phyloP scores from a whole-genome alignment of 139 green algal species.

The Chlamydomonas sp. region DNA sequence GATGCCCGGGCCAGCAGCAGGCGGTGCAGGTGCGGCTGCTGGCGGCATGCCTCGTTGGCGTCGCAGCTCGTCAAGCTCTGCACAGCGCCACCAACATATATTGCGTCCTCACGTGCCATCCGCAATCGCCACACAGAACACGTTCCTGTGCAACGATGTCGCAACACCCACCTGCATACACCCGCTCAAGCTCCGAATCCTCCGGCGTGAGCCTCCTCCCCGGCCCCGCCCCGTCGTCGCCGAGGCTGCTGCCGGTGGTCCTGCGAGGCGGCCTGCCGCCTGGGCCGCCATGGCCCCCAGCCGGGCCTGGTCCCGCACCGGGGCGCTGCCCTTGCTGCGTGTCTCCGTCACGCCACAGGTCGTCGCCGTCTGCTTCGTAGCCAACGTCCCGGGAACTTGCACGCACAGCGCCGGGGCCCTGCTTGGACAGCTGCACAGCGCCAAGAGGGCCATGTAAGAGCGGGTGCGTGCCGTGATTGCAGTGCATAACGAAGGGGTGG shows the following conservation, averaged over 20 bases:
- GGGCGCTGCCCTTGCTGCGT: too few species aligned
- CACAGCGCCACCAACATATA: background rate
- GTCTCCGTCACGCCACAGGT: background rate
- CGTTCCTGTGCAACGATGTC: too few species aligned
- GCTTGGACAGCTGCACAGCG: background rate
- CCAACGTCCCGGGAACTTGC: background rate
- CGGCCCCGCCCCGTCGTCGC: background rate
- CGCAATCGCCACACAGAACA: background rate
- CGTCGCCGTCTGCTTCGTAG: background rate
- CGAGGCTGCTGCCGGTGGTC: background rate
- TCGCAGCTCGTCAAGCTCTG: slow-evolving; percentile 39
- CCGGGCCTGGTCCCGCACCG: too few species aligned
- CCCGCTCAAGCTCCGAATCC: slow-evolving; percentile 21
- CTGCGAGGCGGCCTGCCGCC: too few species aligned
- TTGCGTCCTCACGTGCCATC: background rate
- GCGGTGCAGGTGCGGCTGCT: background rate
- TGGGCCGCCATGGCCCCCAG: too few species aligned
- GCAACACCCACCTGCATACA: slow-evolving; percentile 17
- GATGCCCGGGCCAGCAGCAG: background rate
- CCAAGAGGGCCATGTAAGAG: too few species aligned
- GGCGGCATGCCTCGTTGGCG: background rate
- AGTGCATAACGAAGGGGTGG: too few species aligned
- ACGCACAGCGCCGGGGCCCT: background rate
- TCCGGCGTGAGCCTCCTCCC: background rate
- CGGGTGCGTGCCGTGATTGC: too few species aligned